These are phyloP conservation scores for Vigna mungo DNA, from an alignment of 306 rosid species.

Conservation along the genomic window DNA sequence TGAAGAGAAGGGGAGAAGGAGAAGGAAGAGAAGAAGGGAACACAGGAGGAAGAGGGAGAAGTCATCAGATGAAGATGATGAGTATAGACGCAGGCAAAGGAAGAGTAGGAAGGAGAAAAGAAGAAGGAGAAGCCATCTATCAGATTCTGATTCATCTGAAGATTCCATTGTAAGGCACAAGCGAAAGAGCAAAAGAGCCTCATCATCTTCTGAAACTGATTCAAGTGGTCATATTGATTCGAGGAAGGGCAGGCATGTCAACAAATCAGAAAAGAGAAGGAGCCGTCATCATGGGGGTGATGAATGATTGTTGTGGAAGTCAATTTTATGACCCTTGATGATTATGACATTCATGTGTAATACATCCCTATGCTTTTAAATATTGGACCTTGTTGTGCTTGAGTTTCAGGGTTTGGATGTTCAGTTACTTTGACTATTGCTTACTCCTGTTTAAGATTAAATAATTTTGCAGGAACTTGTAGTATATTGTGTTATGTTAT, in stretches of 20 bases:
- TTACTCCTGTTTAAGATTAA: neutral
- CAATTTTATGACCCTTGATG: slow-evolving; percentile 5
- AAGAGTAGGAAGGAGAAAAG: slow-evolving; percentile 66
- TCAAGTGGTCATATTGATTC: slow-evolving; percentile 57
- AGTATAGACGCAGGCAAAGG: slow-evolving; percentile 38
- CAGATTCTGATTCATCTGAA: slow-evolving; percentile 72
- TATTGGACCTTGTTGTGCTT: neutral
- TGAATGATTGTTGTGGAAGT: slow-evolving; percentile 41
- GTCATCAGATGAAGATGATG: slow-evolving; percentile 49
- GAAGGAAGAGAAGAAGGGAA: slow-evolving; percentile 62
- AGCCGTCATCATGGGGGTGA: slow-evolving; percentile 56
- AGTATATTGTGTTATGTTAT: slow-evolving; percentile 3
- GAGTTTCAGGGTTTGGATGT: slow-evolving; percentile 31
- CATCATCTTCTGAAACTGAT: slow-evolving; percentile 59
- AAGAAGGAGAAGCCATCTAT: slow-evolving; percentile 68
- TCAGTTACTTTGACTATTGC: slow-evolving; percentile 4
- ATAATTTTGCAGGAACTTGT: neutral
- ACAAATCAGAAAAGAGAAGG: slow-evolving; percentile 69
- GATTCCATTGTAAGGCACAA: slow-evolving; percentile 56
- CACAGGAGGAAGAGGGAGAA: slow-evolving; percentile 54
- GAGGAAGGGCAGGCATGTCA: slow-evolving; percentile 62
- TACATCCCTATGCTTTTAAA: slow-evolving; percentile 3
- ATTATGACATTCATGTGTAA: neutral
- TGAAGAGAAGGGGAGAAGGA: slow-evolving; percentile 56
- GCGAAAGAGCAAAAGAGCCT: slow-evolving; percentile 63